These are phyloP conservation scores for Albugo candida DNA, from an alignment of 352 stramenopile species.

Conservation along the genomic window DNA sequence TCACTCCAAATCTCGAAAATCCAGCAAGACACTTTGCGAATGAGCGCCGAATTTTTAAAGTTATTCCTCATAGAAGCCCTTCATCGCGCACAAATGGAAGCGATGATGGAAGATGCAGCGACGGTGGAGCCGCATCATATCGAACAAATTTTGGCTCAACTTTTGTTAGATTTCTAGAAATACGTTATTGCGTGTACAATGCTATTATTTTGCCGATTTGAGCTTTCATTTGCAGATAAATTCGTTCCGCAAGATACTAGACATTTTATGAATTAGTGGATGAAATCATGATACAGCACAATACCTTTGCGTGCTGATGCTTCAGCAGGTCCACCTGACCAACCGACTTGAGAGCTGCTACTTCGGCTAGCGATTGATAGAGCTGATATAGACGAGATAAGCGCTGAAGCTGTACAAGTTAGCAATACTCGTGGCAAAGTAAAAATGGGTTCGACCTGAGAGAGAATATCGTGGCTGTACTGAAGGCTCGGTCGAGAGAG, in stretches of 20 bases:
- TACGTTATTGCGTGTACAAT: no score
- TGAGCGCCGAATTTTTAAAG: constrained; percentile 52
- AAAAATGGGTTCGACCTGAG: no score
- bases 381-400: constrained; percentile 37
- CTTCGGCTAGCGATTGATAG: constrained; percentile 29
- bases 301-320: constrained; percentile 27
- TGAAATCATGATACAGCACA: constrained; percentile 18
- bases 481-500: no score
- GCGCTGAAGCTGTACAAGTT: constrained; percentile 12
- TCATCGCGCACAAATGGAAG: constrained; percentile 65
- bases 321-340: constrained; percentile 14
- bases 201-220: no score
- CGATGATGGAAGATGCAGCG: constrained; percentile 67
- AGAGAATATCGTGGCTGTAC: no score
- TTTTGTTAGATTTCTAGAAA: constrained; percentile 59
- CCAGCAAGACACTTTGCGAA: constrained; percentile 40
- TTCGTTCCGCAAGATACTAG: constrained; percentile 1
- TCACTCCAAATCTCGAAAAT: constrained; percentile 33
- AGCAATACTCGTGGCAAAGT: no score
- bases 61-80: constrained; percentile 62
- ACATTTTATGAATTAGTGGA: constrained; percentile 9
- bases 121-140: constrained; percentile 52
- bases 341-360: constrained; percentile 16
- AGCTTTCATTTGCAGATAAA: no score
- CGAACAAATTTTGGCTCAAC: constrained; percentile 60